Conservation (phyloP, 192 early-diverging fungal genomes). For the Coemansia sp. region DNA sequence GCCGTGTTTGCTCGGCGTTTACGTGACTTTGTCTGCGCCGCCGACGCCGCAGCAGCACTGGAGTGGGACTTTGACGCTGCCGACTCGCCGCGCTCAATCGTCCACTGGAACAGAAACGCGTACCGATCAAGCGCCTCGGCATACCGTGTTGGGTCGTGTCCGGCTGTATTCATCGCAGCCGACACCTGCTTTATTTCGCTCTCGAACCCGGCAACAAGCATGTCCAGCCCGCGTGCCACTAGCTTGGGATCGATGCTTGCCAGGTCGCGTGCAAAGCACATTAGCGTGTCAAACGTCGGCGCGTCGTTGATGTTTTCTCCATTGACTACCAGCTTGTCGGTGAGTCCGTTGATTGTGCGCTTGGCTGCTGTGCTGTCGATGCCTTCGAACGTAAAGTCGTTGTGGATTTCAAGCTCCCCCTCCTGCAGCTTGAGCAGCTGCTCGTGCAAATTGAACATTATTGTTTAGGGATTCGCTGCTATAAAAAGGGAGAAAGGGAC, state of each 20-base stretch:
- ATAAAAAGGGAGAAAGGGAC: neutral
- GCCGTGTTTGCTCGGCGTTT: constrained; percentile 34
- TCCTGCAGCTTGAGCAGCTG: constrained; percentile 64
- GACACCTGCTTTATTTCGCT: constrained; percentile 64
- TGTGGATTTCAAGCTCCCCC: constrained; percentile 47
- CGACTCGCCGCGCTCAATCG: constrained; percentile 68
- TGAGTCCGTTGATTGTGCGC: constrained; percentile 55
- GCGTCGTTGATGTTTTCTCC: constrained; percentile 43
- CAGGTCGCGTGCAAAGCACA: constrained; percentile 54
- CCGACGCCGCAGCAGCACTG: constrained; percentile 1
- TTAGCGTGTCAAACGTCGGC: constrained; percentile 25
- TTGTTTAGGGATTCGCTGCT: neutral
- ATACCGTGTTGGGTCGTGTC: constrained; percentile 71
- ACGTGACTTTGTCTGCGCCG: constrained; percentile 23
- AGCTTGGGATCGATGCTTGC: constrained; percentile 47
- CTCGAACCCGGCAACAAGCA: constrained; percentile 70
- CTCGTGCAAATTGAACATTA: constrained; percentile 60
- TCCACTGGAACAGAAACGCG: constrained; percentile 82
- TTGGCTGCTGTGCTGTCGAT: constrained; percentile 39
- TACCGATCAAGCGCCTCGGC: constrained; percentile 75
- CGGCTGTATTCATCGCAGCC: constrained; percentile 62
- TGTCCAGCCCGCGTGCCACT: constrained; percentile 64
- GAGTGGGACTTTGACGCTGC: constrained; percentile 42
- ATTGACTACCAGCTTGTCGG: constrained; percentile 52
- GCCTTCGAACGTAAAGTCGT: constrained; percentile 43